These are phyloP conservation scores for Myriosclerotinia scirpicola DNA, from an alignment of 2,329 filamentous ascomycete genomes.

Conservation along the genomic window DNA sequence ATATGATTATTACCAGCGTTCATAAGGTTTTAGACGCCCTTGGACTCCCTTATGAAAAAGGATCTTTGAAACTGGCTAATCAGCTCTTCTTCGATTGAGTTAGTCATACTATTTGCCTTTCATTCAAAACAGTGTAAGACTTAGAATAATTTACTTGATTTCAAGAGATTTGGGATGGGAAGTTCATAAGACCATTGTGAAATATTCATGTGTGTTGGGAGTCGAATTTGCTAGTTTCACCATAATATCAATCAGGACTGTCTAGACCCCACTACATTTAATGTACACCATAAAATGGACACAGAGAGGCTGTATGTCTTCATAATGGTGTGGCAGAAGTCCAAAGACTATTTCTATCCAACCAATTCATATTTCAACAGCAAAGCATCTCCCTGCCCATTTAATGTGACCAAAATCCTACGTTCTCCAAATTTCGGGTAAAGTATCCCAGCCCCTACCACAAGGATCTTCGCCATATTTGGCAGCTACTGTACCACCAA, in stretches of 20 bases:
- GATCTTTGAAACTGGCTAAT: too few species aligned
- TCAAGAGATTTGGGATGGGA: not conserved
- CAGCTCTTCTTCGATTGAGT: too few species aligned
- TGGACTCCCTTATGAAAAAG: too few species aligned
- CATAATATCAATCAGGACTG: too few species aligned
- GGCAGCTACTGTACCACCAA: not conserved
- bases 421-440: too few species aligned
- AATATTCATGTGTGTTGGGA: not conserved
- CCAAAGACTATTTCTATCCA: too few species aligned
- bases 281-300: not conserved
- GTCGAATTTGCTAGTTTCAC: not conserved
- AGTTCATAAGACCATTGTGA: not conserved
- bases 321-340: not conserved
- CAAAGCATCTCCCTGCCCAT: not conserved
- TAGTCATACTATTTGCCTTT: too few species aligned
- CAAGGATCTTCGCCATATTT: conserved; percentile 20
- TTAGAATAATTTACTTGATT: not conserved
- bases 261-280: not conserved
- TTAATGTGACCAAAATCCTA: not conserved
- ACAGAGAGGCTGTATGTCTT: not conserved
- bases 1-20: too few species aligned
- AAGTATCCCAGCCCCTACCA: not conserved
- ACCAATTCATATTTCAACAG: fast-evolving
- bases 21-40: too few species aligned
- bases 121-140: not conserved